Evolutionary conservation across 2,329 filamentous ascomycete species (phyloP).

Genomic region (Zymoseptoria tritici): DNA sequence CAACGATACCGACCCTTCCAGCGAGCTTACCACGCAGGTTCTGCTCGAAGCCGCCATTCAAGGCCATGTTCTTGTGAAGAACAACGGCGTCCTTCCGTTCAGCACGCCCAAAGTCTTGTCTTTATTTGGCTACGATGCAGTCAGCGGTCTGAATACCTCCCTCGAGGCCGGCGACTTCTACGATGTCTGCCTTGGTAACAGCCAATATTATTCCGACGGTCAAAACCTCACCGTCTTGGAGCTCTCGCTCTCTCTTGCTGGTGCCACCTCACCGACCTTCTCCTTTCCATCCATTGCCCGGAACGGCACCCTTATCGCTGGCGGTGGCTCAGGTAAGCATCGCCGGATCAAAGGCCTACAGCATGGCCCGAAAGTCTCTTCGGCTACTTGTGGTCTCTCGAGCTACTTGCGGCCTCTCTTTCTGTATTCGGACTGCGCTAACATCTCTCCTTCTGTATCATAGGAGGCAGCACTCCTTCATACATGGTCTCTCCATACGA

Average conservation of each 20-base stretch:
- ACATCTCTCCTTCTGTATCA: background rate
- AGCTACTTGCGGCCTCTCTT: too few relatives aligned
- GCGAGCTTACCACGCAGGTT: conserved; percentile 31
- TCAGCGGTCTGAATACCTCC: conserved; percentile 9
- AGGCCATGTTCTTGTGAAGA: conserved; percentile 59
- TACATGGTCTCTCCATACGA: conserved; percentile 31
- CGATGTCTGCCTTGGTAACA: conserved; percentile 6
- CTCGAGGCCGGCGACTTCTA: background rate
- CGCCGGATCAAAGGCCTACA: conserved; percentile 20
- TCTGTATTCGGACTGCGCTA: background rate
- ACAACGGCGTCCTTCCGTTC: conserved; percentile 51
- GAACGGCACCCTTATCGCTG: conserved; percentile 17
- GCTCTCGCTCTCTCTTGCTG: background rate
- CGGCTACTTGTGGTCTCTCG: too few relatives aligned
- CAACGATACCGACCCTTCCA: conserved; percentile 38
- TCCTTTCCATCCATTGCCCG: background rate
- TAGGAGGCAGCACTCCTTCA: conserved; percentile 27
- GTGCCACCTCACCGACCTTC: background rate
- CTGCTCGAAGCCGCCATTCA: conserved; percentile 44
- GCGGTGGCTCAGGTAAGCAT: conserved; percentile 19
- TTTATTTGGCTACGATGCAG: conserved; percentile 54
- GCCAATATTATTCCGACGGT: conserved; percentile 9
- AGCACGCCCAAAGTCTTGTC: conserved; percentile 45
- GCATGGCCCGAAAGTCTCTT: background rate
- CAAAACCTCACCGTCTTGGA: background rate